phyloP scores from a whole-genome alignment of 1,139 yeast species.

The Yamadazyma oceani region DNA sequence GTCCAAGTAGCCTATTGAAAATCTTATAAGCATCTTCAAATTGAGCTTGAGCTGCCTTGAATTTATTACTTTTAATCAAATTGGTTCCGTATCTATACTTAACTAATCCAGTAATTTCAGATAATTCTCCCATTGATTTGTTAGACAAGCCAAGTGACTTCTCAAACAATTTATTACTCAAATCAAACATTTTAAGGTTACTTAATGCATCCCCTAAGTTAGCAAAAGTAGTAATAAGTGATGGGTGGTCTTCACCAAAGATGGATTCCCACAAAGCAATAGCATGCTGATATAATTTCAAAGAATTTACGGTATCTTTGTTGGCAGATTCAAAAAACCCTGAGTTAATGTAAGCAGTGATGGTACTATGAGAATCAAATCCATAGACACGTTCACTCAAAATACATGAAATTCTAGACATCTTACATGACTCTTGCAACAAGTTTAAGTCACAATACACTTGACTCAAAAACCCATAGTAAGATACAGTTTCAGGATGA shows the following conservation, averaged over 20 bases:
- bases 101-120: constrained; percentile 59
- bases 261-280: constrained; percentile 55
- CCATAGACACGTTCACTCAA: constrained; percentile 82
- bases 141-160: constrained; percentile 48
- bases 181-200: constrained; percentile 40
- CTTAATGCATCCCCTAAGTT: constrained; percentile 65
- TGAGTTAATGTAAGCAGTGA: constrained; percentile 71
- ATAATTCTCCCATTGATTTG: constrained; percentile 52
- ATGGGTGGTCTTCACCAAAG: constrained; percentile 66
- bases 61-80: constrained; percentile 52
- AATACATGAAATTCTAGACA: constrained; percentile 69
- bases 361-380: constrained; percentile 73
- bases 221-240: constrained; percentile 61
- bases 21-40: constrained; percentile 53
- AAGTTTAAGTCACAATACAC: constrained; percentile 63
- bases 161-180: constrained; percentile 47
- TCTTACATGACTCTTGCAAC: constrained; percentile 59
- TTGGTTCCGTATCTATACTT: constrained; percentile 69
- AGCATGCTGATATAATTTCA: constrained; percentile 63
- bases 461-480: constrained; percentile 65
- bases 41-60: constrained; percentile 54
- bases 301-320: constrained; percentile 59
- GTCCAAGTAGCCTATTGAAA: constrained; percentile 59
- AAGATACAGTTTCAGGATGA: constrained; percentile 76
- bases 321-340: constrained; percentile 70